These are phyloP conservation scores for Starmerella bombi DNA, from an alignment of 805 yeast species.

Conservation along the genomic window DNA sequence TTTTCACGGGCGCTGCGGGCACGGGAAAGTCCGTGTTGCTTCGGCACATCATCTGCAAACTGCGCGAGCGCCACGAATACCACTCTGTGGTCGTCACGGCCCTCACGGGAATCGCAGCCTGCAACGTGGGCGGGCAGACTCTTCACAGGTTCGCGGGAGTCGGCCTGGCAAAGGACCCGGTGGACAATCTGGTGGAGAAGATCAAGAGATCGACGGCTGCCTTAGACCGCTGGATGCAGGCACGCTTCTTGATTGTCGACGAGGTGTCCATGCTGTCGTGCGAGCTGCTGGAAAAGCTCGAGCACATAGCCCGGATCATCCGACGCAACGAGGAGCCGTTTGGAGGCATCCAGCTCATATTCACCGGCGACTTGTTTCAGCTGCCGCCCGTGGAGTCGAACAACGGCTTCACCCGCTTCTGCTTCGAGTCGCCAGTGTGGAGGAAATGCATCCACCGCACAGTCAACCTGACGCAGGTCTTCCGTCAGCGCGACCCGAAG, in stretches of 20 bases:
- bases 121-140: conserved; percentile 83
- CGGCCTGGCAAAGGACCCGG: conserved; percentile 56
- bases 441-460: conserved; percentile 45
- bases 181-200: conserved; percentile 34
- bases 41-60: conserved; percentile 45
- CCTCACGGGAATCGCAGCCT: conserved; percentile 92
- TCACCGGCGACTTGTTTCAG: conserved; percentile 95
- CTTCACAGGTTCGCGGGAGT: conserved; percentile 76
- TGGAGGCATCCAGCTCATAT: conserved; percentile 83
- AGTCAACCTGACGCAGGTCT: conserved; percentile 59
- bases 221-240: conserved; percentile 46
- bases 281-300: conserved; percentile 57
- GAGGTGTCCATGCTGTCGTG: conserved; percentile 94
- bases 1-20: conserved; percentile 97
- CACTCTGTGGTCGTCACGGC: conserved; percentile 57
- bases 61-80: conserved; percentile 34
- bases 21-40: conserved; percentile 93
- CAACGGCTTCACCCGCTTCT: conserved; percentile 34
- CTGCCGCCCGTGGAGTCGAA: conserved; percentile 67
- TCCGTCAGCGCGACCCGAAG: conserved; percentile 67
- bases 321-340: conserved; percentile 48
- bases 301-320: conserved; percentile 47
- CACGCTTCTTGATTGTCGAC: conserved; percentile 69
- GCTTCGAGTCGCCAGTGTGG: conserved; percentile 72
- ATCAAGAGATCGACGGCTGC: conserved; percentile 37